These are phyloP conservation scores for Hanseniaspora meyeri DNA, from an alignment of 805 yeast genomes.

Conservation along the genomic window DNA sequence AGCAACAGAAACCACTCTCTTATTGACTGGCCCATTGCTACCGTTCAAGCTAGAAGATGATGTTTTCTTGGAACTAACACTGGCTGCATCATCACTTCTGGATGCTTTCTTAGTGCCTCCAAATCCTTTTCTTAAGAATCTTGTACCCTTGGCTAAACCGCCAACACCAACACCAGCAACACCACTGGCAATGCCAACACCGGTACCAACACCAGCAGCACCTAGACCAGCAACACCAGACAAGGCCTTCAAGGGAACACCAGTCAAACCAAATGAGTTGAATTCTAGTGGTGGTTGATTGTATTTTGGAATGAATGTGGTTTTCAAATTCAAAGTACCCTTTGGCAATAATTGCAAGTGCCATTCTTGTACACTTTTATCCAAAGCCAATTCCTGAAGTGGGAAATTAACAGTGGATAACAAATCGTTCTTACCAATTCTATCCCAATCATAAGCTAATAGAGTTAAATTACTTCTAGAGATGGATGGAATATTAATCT, in stretches of 20 bases:
- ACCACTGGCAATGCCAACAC: constrained; percentile 33
- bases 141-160: constrained; percentile 39
- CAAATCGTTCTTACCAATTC: constrained; percentile 54
- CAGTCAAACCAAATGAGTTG: constrained; percentile 31
- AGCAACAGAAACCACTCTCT: not conserved
- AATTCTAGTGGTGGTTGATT: constrained; percentile 45
- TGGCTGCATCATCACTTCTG: not conserved
- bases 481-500: constrained; percentile 52
- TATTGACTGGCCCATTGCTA: not conserved
- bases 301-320: constrained; percentile 52
- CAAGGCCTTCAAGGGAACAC: constrained; percentile 38
- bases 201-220: constrained; percentile 29
- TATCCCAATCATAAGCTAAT: constrained; percentile 64
- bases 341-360: constrained; percentile 47
- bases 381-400: constrained; percentile 37
- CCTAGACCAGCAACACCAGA: constrained; percentile 33
- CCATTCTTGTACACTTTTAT: constrained; percentile 33
- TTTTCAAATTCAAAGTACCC: constrained; percentile 46
- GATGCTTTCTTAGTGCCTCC: constrained; percentile 20
- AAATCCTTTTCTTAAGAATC: constrained; percentile 27
- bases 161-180: constrained; percentile 32
- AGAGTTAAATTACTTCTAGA: constrained; percentile 38
- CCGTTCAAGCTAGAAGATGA: not conserved
- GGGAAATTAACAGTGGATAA: constrained; percentile 45
- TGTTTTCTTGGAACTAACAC: constrained; percentile 13